These are phyloP conservation scores for Beverwykella pulmonaria DNA, from an alignment of 495 filamentous ascomycete genomes.

Conservation along the genomic window DNA sequence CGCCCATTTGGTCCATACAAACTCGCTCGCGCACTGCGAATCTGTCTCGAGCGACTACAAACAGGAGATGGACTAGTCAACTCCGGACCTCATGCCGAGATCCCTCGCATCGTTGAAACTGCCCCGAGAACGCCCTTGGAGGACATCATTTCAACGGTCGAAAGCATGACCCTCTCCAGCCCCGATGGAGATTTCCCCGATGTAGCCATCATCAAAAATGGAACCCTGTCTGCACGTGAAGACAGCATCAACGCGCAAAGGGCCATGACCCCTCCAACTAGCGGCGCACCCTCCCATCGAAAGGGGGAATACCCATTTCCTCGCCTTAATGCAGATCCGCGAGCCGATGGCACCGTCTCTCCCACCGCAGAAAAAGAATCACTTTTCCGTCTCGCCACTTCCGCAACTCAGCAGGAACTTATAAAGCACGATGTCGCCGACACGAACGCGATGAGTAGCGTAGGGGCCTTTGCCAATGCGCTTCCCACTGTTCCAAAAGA, in stretches of 20 bases:
- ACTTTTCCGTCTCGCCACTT: neutral
- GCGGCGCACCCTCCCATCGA: neutral
- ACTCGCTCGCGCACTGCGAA: slow-evolving; percentile 1
- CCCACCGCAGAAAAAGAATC: neutral
- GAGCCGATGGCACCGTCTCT: slow-evolving; percentile 4
- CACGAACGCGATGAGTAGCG: neutral
- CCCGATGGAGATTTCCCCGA: neutral
- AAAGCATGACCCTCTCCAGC: slow-evolving; percentile 2
- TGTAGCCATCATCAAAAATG: slow-evolving; percentile 6
- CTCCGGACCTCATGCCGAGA: neutral
- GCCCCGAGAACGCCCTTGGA: neutral
- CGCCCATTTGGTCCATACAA: slow-evolving; percentile 10
- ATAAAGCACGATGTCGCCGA: neutral
- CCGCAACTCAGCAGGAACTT: slow-evolving; percentile 2
- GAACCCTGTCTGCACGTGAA: slow-evolving; percentile 6
- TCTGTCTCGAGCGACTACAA: slow-evolving; percentile 6
- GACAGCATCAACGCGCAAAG: slow-evolving; percentile 18
- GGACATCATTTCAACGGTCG: neutral
- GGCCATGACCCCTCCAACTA: slow-evolving; percentile 5
- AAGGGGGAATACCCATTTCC: neutral
- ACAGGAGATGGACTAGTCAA: neutral
- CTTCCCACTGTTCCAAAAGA: neutral
- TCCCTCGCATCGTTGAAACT: neutral
- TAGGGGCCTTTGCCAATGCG: neutral
- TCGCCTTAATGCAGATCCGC: neutral